A percentile compares a stretch with the other conserved stretches of the same genome.
phyloP scores from a whole-genome alignment of 495 filamentous ascomycete species.

The Neurospora sp. region DNA sequence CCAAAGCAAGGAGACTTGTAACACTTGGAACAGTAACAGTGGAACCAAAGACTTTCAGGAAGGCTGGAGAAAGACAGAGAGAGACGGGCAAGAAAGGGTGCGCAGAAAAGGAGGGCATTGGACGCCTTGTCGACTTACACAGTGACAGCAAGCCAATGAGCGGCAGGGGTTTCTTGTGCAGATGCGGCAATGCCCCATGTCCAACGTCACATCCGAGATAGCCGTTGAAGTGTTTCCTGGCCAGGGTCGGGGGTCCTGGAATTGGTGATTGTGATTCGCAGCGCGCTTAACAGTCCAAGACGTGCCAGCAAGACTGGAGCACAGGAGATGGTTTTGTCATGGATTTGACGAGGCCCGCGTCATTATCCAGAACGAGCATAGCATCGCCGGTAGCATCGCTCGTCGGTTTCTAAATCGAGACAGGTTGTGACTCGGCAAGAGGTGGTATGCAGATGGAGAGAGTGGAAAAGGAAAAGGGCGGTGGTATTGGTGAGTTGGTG shows the following conservation, averaged over 20 bases:
- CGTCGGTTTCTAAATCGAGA: neutral
- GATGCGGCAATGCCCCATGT: constrained; percentile 2
- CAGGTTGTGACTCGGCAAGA: neutral
- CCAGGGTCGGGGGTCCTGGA: neutral
- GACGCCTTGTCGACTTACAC: neutral
- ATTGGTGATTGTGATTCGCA: neutral
- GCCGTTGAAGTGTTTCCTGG: neutral
- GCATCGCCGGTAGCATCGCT: neutral
- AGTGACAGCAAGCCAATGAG: neutral
- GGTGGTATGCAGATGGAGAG: neutral
- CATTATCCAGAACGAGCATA: neutral
- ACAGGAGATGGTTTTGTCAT: neutral
- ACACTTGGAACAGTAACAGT: neutral
- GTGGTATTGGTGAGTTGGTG: neutral
- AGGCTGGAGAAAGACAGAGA: too few relatives aligned
- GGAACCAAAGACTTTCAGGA: neutral
- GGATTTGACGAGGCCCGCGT: neutral
- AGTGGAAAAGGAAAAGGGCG: neutral
- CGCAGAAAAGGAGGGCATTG: neutral
- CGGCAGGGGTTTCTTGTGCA: neutral
- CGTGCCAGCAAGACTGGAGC: neutral
- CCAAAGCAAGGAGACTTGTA: neutral
- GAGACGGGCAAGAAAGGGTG: neutral
- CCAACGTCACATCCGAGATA: constrained; percentile 1
- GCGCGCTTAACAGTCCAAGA: neutral